phyloP scores from a whole-genome alignment of 148 eudicot species.

The Pharnaceum exiguum region DNA sequence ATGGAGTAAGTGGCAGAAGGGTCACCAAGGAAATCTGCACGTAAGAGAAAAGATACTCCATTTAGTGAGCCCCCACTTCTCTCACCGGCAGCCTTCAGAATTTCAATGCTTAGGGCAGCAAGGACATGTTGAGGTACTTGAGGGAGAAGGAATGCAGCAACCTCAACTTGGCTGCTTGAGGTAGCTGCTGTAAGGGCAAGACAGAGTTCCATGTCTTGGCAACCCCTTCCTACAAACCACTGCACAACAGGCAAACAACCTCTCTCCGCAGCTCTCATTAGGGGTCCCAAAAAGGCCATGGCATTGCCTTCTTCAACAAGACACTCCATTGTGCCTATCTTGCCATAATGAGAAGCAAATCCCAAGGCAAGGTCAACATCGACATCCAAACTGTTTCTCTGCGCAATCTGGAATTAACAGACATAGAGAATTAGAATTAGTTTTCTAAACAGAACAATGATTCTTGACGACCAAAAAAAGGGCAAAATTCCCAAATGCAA shows the following conservation, averaged over 20 bases:
- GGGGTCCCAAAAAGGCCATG: conserved; percentile 89
- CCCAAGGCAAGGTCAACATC: conserved; percentile 96
- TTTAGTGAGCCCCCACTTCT: conserved; percentile 82
- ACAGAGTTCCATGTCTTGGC: conserved; percentile 98
- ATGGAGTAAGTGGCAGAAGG: conserved; percentile 81
- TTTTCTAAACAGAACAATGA: too few relatives aligned
- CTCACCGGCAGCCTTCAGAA: conserved; percentile 96
- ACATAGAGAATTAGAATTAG: neutral
- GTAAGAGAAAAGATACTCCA: conserved; percentile 91
- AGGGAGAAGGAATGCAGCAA: conserved; percentile 85
- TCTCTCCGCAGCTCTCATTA: conserved; percentile 93
- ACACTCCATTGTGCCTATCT: conserved; percentile 91
- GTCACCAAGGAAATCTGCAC: conserved; percentile 73
- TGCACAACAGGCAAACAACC: conserved; percentile 84
- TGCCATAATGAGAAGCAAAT: conserved; percentile 89
- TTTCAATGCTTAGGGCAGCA: conserved; percentile 88
- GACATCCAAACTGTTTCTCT: conserved; percentile 89
- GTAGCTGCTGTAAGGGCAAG: conserved; percentile 98
- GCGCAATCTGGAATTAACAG: conserved; percentile 68
- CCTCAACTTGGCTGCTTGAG: conserved; percentile 79
- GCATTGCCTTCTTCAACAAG: conserved; percentile 97
- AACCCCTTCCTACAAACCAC: conserved; percentile 89
- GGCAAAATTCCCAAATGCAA: too few relatives aligned
- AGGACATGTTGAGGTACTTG: conserved; percentile 95
- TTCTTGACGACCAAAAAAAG: too few relatives aligned